A percentile compares a stretch with the other conserved stretches of the same genome.
phyloP scores from a whole-genome alignment of 768 basidiomycete species.

The Amanita inopinata region DNA sequence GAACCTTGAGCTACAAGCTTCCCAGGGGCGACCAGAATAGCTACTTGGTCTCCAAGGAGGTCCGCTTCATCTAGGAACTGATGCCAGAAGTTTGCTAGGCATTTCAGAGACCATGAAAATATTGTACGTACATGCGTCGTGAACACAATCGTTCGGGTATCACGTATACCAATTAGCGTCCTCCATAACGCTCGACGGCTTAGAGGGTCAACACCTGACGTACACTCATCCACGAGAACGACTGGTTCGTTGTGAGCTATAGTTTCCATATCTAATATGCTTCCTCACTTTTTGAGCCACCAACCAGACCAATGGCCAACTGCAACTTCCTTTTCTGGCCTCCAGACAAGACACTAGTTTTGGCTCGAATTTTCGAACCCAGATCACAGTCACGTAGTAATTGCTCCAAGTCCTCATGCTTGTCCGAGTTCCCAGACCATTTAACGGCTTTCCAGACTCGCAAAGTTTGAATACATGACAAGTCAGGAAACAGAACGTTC shows the following conservation, averaged over 20 bases:
- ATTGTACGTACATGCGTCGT: constrained; percentile 58
- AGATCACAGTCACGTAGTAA: constrained; percentile 66
- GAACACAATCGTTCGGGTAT: constrained; percentile 61
- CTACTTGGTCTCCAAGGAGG: constrained; percentile 66
- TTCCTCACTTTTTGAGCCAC: constrained; percentile 57
- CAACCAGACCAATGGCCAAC: constrained; percentile 70
- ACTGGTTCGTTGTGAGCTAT: constrained; percentile 22
- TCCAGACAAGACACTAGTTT: constrained; percentile 59
- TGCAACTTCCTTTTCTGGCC: constrained; percentile 82
- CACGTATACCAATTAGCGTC: constrained; percentile 54
- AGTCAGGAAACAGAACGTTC: constrained; percentile 72
- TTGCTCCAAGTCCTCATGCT: constrained; percentile 51
- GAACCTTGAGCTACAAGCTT: constrained; percentile 65
- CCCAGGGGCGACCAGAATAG: constrained; percentile 66
- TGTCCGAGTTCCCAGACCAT: constrained; percentile 34
- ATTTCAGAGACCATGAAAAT: not conserved
- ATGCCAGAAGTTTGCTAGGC: not conserved
- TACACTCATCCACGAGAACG: constrained; percentile 59
- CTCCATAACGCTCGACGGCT: constrained; percentile 74
- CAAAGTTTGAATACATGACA: constrained; percentile 66
- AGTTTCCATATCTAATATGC: constrained; percentile 1
- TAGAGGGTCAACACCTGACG: constrained; percentile 75
- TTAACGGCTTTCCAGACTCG: constrained; percentile 69
- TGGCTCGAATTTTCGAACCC: constrained; percentile 55
- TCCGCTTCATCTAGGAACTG: constrained; percentile 77